phyloP scores from a whole-genome alignment of 169 alveolate species.

The Cryptosporidium felis region DNA sequence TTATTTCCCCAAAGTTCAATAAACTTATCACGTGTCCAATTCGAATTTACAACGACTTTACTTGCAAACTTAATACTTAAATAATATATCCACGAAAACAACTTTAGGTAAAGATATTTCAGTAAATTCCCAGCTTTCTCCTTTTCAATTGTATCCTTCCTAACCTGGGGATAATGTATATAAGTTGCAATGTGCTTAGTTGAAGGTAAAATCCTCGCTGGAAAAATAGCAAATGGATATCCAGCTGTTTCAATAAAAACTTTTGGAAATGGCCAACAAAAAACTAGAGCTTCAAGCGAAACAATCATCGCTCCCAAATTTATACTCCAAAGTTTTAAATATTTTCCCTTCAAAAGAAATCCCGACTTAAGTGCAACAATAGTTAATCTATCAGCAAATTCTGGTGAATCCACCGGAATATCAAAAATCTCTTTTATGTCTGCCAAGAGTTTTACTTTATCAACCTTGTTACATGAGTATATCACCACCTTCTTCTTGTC shows the following conservation, averaged over 20 bases:
- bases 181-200: slow-evolving; percentile 46
- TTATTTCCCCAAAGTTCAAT: slow-evolving; percentile 77
- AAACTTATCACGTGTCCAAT: slow-evolving; percentile 87
- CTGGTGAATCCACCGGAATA: background rate
- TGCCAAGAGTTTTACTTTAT: background rate
- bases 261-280: slow-evolving; percentile 40
- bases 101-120: slow-evolving; percentile 17
- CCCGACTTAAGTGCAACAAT: slow-evolving; percentile 6
- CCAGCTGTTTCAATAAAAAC: slow-evolving; percentile 69
- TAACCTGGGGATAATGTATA: slow-evolving; percentile 68
- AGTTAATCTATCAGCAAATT: slow-evolving; percentile 13
- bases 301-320: slow-evolving; percentile 35
- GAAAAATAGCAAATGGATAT: slow-evolving; percentile 24
- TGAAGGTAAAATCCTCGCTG: slow-evolving; percentile 49
- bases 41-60: slow-evolving; percentile 77
- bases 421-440: background rate
- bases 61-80: slow-evolving; percentile 9
- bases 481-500: slow-evolving; percentile 11
- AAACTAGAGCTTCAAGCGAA: slow-evolving; percentile 31
- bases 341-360: background rate
- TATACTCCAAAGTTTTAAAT: slow-evolving; percentile 31
- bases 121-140: background rate
- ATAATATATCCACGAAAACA: slow-evolving; percentile 14
- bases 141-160: slow-evolving; percentile 8
- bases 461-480: background rate